Evolutionary conservation across 768 basidiomycete species (phyloP), one percentile per base, ranked within the genome.

Genomic region (Paxillus rubicundulus): DNA sequence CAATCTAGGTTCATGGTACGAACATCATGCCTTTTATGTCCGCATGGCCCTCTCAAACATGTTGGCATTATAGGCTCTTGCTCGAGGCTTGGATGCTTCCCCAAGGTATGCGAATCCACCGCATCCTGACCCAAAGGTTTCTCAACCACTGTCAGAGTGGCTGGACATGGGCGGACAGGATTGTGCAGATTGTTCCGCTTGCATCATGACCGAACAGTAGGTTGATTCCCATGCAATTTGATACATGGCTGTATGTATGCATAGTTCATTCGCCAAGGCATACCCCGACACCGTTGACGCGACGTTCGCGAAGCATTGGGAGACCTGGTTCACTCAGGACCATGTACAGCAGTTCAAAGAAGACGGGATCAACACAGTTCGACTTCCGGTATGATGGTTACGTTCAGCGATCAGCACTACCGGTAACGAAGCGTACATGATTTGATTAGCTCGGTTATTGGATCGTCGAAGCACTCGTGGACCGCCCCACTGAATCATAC

Each of bases 11-110:
- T 82, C 82, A 49, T 86, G 84, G 83, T 80, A 54, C 18, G 74
- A 58, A 5, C 51, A n/a, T 38, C 46, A 24, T 45, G 27, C 3
- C 9, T 6, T 13, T 17, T 4, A n/a, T 21, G 13, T 47, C 9
- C 9, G 4, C 21, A 27, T 20, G 10, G 30, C 13, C 13, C 33
- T 30, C 32, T 55, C 34, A 44, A 55, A 56, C 36, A 44, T 21
- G 39, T 44, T 18, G 44, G 44, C 38, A 55, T 7, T 45, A n/a
- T 50, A 89, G 89, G 89, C 75, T 91, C 45, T 67, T 91, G 0
- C 66, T 89, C 5, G 89, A 91, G 61, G 60, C 87, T n/a, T 91
- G 89, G 89, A 91, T 91, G 88, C 74, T 89, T 38, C 87, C 87
- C 9, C 70, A 75, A 66, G 85, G 84, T 84, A 54, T 9, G 49